Evolutionary conservation across 805 yeast genomes (phyloP).

Genomic region (Starmerella floris): DNA sequence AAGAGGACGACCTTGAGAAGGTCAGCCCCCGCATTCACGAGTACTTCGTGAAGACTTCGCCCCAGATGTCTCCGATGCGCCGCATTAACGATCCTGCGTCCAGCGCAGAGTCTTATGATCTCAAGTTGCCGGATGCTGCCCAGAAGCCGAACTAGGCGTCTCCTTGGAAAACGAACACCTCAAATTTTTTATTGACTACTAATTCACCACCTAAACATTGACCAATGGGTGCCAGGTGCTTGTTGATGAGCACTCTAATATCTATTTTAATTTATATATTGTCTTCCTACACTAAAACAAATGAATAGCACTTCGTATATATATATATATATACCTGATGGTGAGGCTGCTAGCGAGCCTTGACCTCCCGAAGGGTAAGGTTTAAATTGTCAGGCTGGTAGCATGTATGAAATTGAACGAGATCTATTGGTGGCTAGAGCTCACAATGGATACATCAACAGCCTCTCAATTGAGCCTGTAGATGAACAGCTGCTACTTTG

Average conservation of each 20-base stretch:
- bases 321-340: too few relatives aligned
- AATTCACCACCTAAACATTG: too few relatives aligned
- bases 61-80: constrained; percentile 24
- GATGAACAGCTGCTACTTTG: constrained; percentile 42
- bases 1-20: constrained; percentile 19
- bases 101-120: constrained; percentile 19
- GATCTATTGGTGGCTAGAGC: constrained; percentile 16
- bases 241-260: neutral
- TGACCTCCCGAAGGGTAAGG: too few relatives aligned
- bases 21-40: constrained; percentile 26
- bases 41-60: constrained; percentile 29
- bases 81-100: constrained; percentile 13
- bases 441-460: constrained; percentile 40
- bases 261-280: neutral
- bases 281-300: too few relatives aligned
- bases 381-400: neutral
- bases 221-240: too few relatives aligned
- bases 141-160: too few relatives aligned
- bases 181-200: too few relatives aligned
- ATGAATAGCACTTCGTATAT: too few relatives aligned
- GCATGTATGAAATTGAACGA: constrained; percentile 6
- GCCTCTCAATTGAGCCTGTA: constrained; percentile 42
- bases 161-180: too few relatives aligned
- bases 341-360: too few relatives aligned
- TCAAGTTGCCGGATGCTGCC: constrained; percentile 27